phyloP scores from a whole-genome alignment of 805 yeast genomes.

The Zygoascus biomembranicola region DNA sequence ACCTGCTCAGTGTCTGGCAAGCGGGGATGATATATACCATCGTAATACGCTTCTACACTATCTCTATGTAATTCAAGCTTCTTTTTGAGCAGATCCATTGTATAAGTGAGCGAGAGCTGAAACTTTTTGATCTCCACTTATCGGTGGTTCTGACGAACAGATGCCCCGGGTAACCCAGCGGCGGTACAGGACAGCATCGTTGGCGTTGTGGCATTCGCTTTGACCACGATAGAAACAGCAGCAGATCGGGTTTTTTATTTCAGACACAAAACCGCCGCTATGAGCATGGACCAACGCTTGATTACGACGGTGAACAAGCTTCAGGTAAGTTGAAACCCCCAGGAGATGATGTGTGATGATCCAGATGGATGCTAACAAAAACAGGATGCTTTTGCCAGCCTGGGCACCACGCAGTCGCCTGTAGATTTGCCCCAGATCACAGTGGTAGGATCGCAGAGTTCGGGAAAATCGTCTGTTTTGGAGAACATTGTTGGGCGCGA shows the following conservation, averaged over 20 bases:
- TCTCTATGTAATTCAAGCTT: too few relatives aligned
- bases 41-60: not conserved
- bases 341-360: not conserved
- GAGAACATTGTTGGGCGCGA: constrained; percentile 90
- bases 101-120: too few relatives aligned
- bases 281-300: constrained; percentile 3
- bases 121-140: too few relatives aligned
- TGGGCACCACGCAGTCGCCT: constrained; percentile 82
- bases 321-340: not conserved
- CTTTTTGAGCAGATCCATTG: too few relatives aligned
- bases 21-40: not conserved
- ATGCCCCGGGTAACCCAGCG: too few relatives aligned
- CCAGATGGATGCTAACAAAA: not conserved
- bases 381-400: constrained; percentile 85
- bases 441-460: constrained; percentile 85
- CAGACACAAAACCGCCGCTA: not conserved
- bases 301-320: constrained; percentile 3
- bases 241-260: too few relatives aligned
- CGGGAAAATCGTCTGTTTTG: constrained; percentile 82
- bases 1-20: not conserved
- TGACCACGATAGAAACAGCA: too few relatives aligned
- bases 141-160: too few relatives aligned
- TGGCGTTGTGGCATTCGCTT: too few relatives aligned
- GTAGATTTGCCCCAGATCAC: constrained; percentile 83
- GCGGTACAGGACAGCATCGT: too few relatives aligned